Evolutionary conservation across 305 asterid species (phyloP).

Genomic region (Fraxinus platypoda): DNA sequence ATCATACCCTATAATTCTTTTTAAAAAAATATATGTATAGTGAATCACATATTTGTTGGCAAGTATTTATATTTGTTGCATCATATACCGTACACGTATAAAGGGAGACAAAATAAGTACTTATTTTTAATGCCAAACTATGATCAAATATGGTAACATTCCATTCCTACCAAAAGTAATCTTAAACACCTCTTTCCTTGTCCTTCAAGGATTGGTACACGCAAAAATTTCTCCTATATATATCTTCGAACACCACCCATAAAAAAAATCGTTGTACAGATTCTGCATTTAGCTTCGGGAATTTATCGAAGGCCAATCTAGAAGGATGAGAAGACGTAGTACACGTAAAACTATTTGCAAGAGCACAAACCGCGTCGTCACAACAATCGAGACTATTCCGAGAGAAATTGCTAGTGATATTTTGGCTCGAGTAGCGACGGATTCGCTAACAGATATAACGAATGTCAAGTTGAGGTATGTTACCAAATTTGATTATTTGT

Average conservation of each 20-base stretch:
- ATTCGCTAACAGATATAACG: neutral
- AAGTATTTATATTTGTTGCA: neutral
- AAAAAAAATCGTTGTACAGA: neutral
- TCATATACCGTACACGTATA: neutral
- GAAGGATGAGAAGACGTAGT: neutral
- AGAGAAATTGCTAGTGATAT: neutral
- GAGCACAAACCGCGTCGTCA: neutral
- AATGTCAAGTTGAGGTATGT: slow-evolving; percentile 2
- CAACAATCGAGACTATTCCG: neutral
- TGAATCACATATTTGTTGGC: neutral
- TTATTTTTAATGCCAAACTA: neutral
- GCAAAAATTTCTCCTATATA: neutral
- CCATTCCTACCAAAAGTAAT: neutral
- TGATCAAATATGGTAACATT: neutral
- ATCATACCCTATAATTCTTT: neutral
- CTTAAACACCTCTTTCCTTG: neutral
- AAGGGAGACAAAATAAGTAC: neutral
- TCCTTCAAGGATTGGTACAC: neutral
- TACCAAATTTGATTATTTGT: neutral
- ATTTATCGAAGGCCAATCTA: neutral
- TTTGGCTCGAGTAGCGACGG: neutral
- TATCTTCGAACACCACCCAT: neutral
- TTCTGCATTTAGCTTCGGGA: neutral
- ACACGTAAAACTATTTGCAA: neutral
- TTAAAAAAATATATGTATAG: no score